Evolutionary conservation across 257 asterid genomes (phyloP), one percentile per base, ranked within the genome.

Genomic region (Cinchona pubescens): DNA sequence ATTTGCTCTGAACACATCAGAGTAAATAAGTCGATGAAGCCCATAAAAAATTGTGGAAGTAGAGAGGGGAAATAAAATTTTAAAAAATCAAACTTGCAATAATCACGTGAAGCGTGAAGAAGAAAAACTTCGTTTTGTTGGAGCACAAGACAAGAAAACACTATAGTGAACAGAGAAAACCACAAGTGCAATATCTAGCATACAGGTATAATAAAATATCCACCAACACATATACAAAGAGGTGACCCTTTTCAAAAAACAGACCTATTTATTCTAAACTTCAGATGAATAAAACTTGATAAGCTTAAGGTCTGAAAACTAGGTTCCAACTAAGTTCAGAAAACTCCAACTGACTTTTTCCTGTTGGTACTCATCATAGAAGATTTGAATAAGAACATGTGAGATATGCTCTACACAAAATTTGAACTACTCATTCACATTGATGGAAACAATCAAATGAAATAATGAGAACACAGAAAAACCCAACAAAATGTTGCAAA

Each of bases 1-100:
- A 59, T 83, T 87, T 92, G 19, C 83, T 81, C 73, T 82, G 89
- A 72, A 86, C 88, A 92, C 85, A 87, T 18, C 34, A 78, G 81
- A 76, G 29, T 48, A 48, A 37, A 69, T 35, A 45, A 65, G 65
- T 30, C 34, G 43, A 56, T 55, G n/a, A 72, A 75, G 7, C 48
- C 75, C 49, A 15, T 11, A 37, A 45, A 45, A 65, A 66, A 53
- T 40, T 14, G 16, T 67, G 27, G 64, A 51, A 62, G 1, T 29
- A 0, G 35, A 62, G 21, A 16, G 32, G 56, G 51, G 73, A 15
- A 59, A 5, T 37, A 16, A 65, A 35, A 21, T 19, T 64, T 7
- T 14, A 34, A 64, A 21, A 32, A 13, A 65, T 13, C 27, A 32
- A n/a, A 10, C 9, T 30, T 32, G 23, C 23, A 4, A 62, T 62